Conservation (phyloP, 1,139 yeast species). For the Hyphopichia khmerensis region DNA sequence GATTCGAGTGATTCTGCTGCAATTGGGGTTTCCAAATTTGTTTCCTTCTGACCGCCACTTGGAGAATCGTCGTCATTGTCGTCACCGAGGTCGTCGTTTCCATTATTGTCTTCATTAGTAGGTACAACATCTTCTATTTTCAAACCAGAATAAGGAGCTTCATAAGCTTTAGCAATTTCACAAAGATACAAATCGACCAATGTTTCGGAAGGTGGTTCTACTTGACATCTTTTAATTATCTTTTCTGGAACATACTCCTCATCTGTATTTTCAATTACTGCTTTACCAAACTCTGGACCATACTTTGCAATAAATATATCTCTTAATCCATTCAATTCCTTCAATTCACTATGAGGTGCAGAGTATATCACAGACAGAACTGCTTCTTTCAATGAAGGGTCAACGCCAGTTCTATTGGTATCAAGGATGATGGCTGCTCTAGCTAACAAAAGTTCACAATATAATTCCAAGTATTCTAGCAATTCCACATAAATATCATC, state of each 20-base stretch:
- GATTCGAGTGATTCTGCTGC: constrained; percentile 10
- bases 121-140: constrained; percentile 19
- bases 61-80: constrained; percentile 15
- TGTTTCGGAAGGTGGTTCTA: constrained; percentile 65
- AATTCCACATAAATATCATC: constrained; percentile 84
- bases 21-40: constrained; percentile 16
- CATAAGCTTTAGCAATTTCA: constrained; percentile 81
- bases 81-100: constrained; percentile 8
- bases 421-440: constrained; percentile 60
- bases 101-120: too few species aligned
- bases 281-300: constrained; percentile 61
- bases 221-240: constrained; percentile 59
- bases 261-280: constrained; percentile 57
- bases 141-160: constrained; percentile 68
- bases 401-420: constrained; percentile 41
- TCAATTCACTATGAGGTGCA: constrained; percentile 72
- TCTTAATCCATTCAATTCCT: constrained; percentile 61
- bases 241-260: constrained; percentile 61
- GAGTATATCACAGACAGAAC: constrained; percentile 69
- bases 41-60: constrained; percentile 10
- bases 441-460: constrained; percentile 81
- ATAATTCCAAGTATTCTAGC: constrained; percentile 75
- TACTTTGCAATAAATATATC: constrained; percentile 64
- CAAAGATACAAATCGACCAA: constrained; percentile 69
- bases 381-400: constrained; percentile 71